A percentile compares a stretch with the other conserved stretches of the same genome.
phyloP scores from a whole-genome alignment of 768 basidiomycete genomes.

The Lactarius indigo region DNA sequence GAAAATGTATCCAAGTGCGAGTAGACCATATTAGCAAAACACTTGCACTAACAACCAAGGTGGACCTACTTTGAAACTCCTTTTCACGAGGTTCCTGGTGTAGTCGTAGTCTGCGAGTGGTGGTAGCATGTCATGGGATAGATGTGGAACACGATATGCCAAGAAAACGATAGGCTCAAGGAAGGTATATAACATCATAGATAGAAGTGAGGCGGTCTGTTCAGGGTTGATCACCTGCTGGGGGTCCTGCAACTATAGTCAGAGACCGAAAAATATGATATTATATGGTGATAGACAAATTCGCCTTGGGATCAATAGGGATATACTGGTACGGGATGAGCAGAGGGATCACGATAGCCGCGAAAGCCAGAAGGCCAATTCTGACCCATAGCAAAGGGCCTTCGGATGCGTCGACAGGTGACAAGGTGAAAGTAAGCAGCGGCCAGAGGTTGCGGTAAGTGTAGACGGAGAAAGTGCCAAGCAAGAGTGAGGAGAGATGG shows the following conservation, averaged over 20 bases:
- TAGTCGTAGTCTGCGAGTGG: constrained; percentile 44
- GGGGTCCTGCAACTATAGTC: constrained; percentile 26
- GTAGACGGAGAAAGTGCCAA: constrained; percentile 47
- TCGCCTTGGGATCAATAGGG: constrained; percentile 53
- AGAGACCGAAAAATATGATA: not conserved
- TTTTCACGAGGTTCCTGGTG: constrained; percentile 34
- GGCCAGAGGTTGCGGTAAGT: constrained; percentile 59
- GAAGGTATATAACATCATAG: constrained; percentile 45
- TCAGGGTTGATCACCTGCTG: constrained; percentile 29
- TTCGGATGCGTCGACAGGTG: constrained; percentile 47
- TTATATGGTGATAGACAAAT: not conserved
- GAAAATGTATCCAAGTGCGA: constrained; percentile 30
- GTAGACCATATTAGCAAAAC: not conserved
- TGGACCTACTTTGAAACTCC: constrained; percentile 33
- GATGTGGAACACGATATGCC: constrained; percentile 41
- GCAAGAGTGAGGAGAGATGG: constrained; percentile 48
- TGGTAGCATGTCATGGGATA: constrained; percentile 43
- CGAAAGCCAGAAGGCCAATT: constrained; percentile 43
- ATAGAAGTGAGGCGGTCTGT: constrained; percentile 33
- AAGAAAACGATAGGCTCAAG: constrained; percentile 48
- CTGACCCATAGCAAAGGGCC: constrained; percentile 53
- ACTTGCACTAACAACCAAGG: not conserved
- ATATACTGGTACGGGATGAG: constrained; percentile 53
- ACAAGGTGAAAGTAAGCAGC: constrained; percentile 47
- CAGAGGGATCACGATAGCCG: constrained; percentile 49